Evolutionary conservation across 257 asterid genomes (phyloP), one percentile per base, ranked within the genome.

Genomic region (Sherardia arvensis): DNA sequence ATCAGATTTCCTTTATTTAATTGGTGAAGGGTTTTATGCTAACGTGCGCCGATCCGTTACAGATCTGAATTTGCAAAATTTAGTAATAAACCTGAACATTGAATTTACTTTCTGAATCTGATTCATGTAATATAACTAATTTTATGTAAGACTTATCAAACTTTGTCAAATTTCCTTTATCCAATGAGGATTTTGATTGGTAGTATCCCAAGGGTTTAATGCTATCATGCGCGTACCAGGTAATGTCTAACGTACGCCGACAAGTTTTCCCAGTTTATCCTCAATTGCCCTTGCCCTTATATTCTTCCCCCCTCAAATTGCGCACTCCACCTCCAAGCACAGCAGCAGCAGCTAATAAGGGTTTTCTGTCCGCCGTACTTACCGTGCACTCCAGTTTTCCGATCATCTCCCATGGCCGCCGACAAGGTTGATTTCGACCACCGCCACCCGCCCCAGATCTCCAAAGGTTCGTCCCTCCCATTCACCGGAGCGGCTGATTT

Each of bases 391-490:
- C 20, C 33, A 51, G 8, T 32, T 71, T 40, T 69, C 64, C 65
- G 71, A 72, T 75, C 82, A 76, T 43, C 51, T 43, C 63, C 86
- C 67, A 87, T 87, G 95, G 95, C 86, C 61, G 85, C 86, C 61
- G 85, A 81, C 65, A 82, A 80, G 65, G 65, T 74, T 28, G 77
- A 68, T 36, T 61, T 80, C 59, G 83, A 80, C 71, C 82, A 85
- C 58, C 90, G 74, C 74, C 78, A 74, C 53, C 64, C 53, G 54
- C 64, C 45, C 63, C 87, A 77, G 88, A 79, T 77, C 86, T 67
- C 85, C 53, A 67, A 76, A 79, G 90, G 90, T 79, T 32, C 27
- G 68, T n/a, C 23, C 40, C 20, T 59, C 40, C 23, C 73, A 64
- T 62, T 70, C 48, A 33, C 18, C 38, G 30, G 18, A 43, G 51